Base-by-base conservation (phyloP, 495 filamentous ascomycete genomes). In the Patellaria atrata region DNA sequence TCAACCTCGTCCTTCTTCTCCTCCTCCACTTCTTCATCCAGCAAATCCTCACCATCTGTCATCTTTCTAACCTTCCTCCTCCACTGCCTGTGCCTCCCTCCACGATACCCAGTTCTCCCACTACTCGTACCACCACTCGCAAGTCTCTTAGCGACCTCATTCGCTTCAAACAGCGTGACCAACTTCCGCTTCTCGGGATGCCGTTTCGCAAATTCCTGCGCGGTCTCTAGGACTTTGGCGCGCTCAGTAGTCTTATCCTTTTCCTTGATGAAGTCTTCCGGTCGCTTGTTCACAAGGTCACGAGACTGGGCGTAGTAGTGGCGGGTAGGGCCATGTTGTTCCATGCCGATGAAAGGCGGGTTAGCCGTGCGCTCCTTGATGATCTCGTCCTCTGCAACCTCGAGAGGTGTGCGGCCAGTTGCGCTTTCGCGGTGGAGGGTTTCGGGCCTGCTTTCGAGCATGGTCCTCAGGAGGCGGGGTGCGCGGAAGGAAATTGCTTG, bases 91-190 rank as follows among this genome's bases (percentile, higher is more conserved):
- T 15, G 16, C 16, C 26, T n/a, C 16, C 13, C 3, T 28, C 3
- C 26, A n/a, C 9, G 26, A 13, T 10, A 16, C 3, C 2, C 22
- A 16, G 18, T 33, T 18, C 30, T 16, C 12, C 7, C 16, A 12
- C 18, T 33, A 7, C 6, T 19, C 9, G 2, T 33, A 16, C 10
- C 7, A 8, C 14, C 30, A 33, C 17, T 32, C 38, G 66, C 67
- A 28, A 85, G 45, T 19, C 79, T 51, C 50, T 70, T 75, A 2
- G 77, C 70, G 5, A 82, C 75, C 44, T 81, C 74, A 40, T 81
- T 82, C 7, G 77, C 77, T 47, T 82, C 76, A 42, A 68, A 62
- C 40, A 83, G 53, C 36, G 62, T 76, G 18, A 83, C 77, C 6
- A 83, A 59, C 24, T 60, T 65, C 29, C 78, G 59, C 58, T 74